Evolutionary conservation across 2,329 filamentous ascomycete species (phyloP).

Genomic region (Fusarium palustre): DNA sequence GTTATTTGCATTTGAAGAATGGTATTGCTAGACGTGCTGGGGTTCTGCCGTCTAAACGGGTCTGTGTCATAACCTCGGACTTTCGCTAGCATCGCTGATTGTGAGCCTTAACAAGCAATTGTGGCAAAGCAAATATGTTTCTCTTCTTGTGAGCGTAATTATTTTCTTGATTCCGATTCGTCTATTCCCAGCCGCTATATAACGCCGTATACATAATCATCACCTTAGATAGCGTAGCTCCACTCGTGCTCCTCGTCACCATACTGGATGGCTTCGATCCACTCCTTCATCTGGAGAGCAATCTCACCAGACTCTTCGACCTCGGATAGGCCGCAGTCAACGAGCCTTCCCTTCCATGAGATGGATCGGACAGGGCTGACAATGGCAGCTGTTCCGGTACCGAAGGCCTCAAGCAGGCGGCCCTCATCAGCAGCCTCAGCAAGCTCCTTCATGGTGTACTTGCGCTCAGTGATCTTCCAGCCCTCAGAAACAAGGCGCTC

Average conservation of each 20-base stretch:
- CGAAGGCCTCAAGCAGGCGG: conserved; percentile 91
- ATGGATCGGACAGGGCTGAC: conserved; percentile 92
- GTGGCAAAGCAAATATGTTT: conserved; percentile 23
- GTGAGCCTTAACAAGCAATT: conserved; percentile 33
- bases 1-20: conserved; percentile 40
- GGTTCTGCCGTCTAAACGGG: conserved; percentile 30
- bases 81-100: conserved; percentile 22
- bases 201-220: conserved; percentile 30
- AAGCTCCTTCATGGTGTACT: conserved; percentile 91
- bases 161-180: conserved; percentile 29
- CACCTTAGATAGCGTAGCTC: conserved; percentile 69
- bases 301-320: conserved; percentile 89
- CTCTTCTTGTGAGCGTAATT: conserved; percentile 27
- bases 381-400: conserved; percentile 91
- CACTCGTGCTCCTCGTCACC: conserved; percentile 92
- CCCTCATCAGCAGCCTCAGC: conserved; percentile 85
- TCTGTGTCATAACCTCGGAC: conserved; percentile 19
- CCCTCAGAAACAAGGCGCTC: conserved; percentile 87
- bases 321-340: conserved; percentile 85
- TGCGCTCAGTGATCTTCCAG: conserved; percentile 89
- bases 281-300: conserved; percentile 88
- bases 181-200: conserved; percentile 34
- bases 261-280: conserved; percentile 97
- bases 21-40: conserved; percentile 48
- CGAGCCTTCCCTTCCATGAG: conserved; percentile 83